Evolutionary conservation across 1,284 basidiomycete species (phyloP), one percentile per base, ranked within the genome.

Genomic region (Kalmanozyma brasiliensis): DNA sequence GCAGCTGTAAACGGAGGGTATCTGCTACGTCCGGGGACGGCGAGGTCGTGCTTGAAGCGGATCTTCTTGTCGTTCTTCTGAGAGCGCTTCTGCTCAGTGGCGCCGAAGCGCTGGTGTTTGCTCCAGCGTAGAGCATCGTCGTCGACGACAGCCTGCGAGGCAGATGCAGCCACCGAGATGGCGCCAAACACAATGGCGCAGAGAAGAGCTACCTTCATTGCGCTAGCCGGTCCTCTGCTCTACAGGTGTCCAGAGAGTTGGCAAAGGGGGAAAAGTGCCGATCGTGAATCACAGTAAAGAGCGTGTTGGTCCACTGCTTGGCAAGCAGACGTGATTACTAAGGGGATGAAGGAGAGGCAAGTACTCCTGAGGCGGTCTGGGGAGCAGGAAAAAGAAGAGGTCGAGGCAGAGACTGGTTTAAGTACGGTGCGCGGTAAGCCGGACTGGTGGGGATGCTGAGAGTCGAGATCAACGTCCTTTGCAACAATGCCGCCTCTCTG

Each of bases 151-250:
- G 35, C 19, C 13, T 37, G 43, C 24, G 59, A 55, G 17, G 60
- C 29, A 5, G 66, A 51, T n/a, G 59, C 66, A n/a, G 66, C 59
- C 8, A 42, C 66, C 9, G 66, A 55, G 44, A 63, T 56, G 26
- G 56, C 66, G 32, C 66, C 66, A 32, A 69, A 69, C 11, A 69
- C 66, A n/a, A 69, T 38, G 17, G 56, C 56, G 36, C 19, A 55
- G 35, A 69, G 52, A 7, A 63, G 40, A 16, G 60, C 53, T 9
- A 49, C 49, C 59, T 56, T 69, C 66, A 69, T 69, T 23, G 32
- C 26, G 36, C 26, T 20, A 9, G 37, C 16, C 9, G 24, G 26
- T 8, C 26, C 6, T 11, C 26, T 7, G 26, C 26, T 6, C 6
- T 29, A 11, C 11, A 11, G 26, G 26, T 11, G 11, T n/a, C n/a